Percentiles rank a stretch among this genome's conserved stretches.
These are phyloP conservation scores for Diaporthe sp. DNA, from an alignment of 2,329 filamentous ascomycete genomes.

Conservation along the genomic window DNA sequence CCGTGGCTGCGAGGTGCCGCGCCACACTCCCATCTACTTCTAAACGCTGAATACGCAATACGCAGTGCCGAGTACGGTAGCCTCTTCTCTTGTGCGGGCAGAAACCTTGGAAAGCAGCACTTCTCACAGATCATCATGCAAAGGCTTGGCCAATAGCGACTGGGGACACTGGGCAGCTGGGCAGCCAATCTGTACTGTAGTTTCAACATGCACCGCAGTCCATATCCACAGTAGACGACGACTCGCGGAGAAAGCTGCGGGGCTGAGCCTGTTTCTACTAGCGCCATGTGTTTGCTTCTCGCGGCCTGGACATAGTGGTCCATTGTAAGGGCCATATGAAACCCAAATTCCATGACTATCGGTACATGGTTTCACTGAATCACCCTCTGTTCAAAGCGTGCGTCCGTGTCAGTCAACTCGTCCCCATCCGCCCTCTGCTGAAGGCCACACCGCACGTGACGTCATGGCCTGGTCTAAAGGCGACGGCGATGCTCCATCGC, in stretches of 20 bases:
- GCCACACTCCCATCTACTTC: background rate
- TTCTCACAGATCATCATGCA: background rate
- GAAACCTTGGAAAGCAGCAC: slow-evolving; percentile 6
- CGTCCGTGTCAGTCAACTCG: slow-evolving; percentile 1
- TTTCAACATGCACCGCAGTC: background rate
- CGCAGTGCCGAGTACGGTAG: background rate
- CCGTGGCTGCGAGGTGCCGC: background rate
- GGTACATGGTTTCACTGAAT: slow-evolving; percentile 1
- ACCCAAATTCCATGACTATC: slow-evolving; percentile 8
- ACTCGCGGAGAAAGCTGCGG: slow-evolving; percentile 24
- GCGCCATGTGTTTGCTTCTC: slow-evolving; percentile 11
- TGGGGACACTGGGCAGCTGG: background rate
- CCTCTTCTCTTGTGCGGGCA: background rate
- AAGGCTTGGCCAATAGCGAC: slow-evolving; percentile 14
- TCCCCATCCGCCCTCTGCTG: background rate
- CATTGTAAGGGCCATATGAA: slow-evolving; percentile 1
- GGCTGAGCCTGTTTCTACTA: slow-evolving; percentile 31
- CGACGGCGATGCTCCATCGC: slow-evolving; percentile 10
- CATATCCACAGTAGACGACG: slow-evolving; percentile 15
- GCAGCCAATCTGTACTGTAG: background rate
- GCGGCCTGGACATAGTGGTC: background rate
- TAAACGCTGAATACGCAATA: background rate
- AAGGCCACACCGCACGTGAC: slow-evolving; percentile 27
- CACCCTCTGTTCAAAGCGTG: background rate
- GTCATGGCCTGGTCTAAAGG: slow-evolving; percentile 37